phyloP scores from a whole-genome alignment of 2,329 filamentous ascomycete species.

The Stagonosporopsis tanaceti region DNA sequence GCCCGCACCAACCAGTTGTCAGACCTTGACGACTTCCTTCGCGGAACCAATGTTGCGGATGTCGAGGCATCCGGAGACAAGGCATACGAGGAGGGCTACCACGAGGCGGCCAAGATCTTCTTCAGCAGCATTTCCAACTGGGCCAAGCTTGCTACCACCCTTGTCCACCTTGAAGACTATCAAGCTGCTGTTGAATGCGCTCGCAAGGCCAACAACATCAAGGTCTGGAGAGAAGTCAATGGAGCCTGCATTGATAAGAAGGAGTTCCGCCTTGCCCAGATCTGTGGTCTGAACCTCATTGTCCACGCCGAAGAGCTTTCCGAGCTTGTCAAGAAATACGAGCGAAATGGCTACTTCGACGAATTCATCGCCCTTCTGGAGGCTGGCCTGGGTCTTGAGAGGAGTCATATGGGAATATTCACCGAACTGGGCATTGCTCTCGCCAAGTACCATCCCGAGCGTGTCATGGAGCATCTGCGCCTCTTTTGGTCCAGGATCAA shows the following conservation, averaged over 20 bases:
- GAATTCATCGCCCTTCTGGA: conserved; percentile 95
- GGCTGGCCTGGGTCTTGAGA: conserved; percentile 91
- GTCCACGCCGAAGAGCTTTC: conserved; percentile 95
- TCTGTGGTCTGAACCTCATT: conserved; percentile 97
- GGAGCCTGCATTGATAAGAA: conserved; percentile 96
- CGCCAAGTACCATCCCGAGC: conserved; percentile 93
- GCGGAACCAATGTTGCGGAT: conserved; percentile 91
- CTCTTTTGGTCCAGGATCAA: conserved; percentile 99
- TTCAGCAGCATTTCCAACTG: conserved; percentile 98
- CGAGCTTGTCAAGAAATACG: conserved; percentile 94
- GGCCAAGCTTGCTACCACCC: conserved; percentile 96
- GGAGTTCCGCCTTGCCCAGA: conserved; percentile 98
- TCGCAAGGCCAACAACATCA: conserved; percentile 98
- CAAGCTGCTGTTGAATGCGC: conserved; percentile 97
- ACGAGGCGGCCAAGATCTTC: conserved; percentile 98
- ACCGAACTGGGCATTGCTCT: conserved; percentile 91
- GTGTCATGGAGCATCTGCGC: conserved; percentile 97
- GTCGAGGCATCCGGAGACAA: conserved; percentile 98
- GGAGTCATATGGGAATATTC: conserved; percentile 95
- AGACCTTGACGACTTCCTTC: conserved; percentile 96
- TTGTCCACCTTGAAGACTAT: conserved; percentile 97
- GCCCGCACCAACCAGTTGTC: conserved; percentile 89
- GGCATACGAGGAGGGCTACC: conserved; percentile 91
- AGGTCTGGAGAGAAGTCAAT: conserved; percentile 99
- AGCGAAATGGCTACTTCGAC: conserved; percentile 96